Percentiles rank a stretch among this genome's conserved stretches.
phyloP scores from a whole-genome alignment of 1,139 yeast genomes.

The Candida albicans region DNA sequence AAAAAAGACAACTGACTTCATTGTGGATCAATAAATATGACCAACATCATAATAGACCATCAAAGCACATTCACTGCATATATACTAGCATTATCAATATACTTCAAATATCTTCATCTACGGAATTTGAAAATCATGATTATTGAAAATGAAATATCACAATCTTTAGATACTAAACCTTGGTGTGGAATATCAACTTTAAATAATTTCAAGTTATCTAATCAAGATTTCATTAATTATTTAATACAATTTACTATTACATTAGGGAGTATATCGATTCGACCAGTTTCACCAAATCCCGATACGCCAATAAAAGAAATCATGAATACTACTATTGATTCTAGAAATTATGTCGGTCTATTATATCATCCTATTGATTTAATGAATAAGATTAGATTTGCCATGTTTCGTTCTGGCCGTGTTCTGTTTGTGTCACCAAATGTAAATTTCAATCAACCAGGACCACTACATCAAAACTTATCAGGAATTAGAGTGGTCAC shows the following conservation, averaged over 20 bases:
- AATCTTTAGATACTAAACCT: conserved; percentile 14
- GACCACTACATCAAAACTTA: background rate
- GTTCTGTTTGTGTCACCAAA: conserved; percentile 10
- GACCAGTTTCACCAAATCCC: background rate
- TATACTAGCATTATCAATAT: conserved; percentile 18
- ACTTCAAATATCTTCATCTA: conserved; percentile 7
- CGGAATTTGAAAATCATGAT: conserved; percentile 13
- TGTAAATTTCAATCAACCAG: conserved; percentile 1
- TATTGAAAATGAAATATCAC: conserved; percentile 7
- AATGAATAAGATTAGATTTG: conserved; percentile 11
- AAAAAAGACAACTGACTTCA: background rate
- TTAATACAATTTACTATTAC: conserved; percentile 1
- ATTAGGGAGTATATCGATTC: background rate
- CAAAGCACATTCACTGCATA: conserved; percentile 17
- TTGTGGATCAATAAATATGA: background rate
- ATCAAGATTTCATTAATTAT: background rate
- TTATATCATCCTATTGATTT: conserved; percentile 18
- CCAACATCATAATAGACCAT: conserved; percentile 14
- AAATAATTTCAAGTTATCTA: conserved; percentile 10
- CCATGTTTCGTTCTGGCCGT: conserved; percentile 10
- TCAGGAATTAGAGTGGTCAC: background rate
- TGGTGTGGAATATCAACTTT: conserved; percentile 29
- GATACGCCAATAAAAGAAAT: background rate
- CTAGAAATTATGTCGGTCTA: conserved; percentile 10
- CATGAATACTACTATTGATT: conserved; percentile 2